Base-by-base conservation (phyloP, 2,329 filamentous ascomycete species). In the Neonectria ditissima region DNA sequence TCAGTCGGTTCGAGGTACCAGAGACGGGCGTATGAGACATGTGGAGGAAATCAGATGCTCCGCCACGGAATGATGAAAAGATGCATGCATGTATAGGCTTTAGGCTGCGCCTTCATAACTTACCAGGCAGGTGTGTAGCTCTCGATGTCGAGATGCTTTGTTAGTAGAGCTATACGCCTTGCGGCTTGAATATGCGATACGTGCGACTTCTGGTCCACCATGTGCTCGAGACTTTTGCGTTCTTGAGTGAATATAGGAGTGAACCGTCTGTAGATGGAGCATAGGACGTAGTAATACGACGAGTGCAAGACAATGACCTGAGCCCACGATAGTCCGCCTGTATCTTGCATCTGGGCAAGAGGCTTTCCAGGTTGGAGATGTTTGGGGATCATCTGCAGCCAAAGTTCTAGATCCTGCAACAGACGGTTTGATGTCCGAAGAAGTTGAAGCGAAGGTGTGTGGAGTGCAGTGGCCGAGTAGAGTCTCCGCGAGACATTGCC, bases 111-210 rank as follows among this genome's bases (percentile, higher is more conserved):
- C n/a, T 51, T 1, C 26, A 20, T 16, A 4, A 53, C 47, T 45
- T 53, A 63, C 60, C 60, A 63, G 8, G 10, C 48, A 3, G 60
- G 60, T 2, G 54, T 58, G 18, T 32, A 48, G 32, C 60, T 63
- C 18, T 63, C 60, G 10, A 63, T 37, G 26, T 63, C 60, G 41
- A 58, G 43, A 20, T 47, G 18, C 22, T 57, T 58, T 2, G 48
- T 63, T 8, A 63, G 54, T 6, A 63, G n/a, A 1, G 34, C 41
- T 14, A 63, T 58, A 4, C 16, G 48, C 22, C 60, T 54, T 16
- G 60, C 60, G 5, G 54, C 54, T 20, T 48, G 32, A 2, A 63
- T 63, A 58, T 63, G 32, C 20, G 28, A 48, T 20, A 11, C 16
- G 9, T 32, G 30, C 5, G 8, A 10, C 2, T 18, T 5, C 3